A percentile compares a stretch with the other conserved stretches of the same genome.
Evolutionary conservation across 2,329 filamentous ascomycete species (phyloP).

Genomic region (Paracorniculantispora psalliotae): DNA sequence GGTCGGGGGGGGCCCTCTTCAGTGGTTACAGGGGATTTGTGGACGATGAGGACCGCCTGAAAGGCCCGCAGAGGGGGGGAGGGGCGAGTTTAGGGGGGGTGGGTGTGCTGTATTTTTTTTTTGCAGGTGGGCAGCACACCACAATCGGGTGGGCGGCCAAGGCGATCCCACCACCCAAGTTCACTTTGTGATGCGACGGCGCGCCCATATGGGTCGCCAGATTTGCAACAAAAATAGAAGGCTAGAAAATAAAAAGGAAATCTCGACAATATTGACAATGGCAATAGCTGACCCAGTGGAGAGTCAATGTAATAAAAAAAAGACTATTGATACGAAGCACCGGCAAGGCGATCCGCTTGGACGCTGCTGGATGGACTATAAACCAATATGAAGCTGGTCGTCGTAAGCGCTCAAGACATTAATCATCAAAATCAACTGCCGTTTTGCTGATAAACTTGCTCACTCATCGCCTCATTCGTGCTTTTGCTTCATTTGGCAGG

Average conservation of each 20-base stretch:
- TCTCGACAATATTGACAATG: too few species aligned
- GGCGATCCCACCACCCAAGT: background rate
- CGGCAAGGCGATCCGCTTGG: too few species aligned
- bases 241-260: too few species aligned
- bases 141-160: background rate
- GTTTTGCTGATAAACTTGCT: background rate
- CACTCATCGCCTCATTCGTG: background rate
- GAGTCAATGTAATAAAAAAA: too few species aligned
- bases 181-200: constrained; percentile 10
- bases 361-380: too few species aligned
- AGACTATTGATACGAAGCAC: too few species aligned
- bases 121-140: too few species aligned
- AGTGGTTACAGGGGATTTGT: background rate
- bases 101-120: background rate
- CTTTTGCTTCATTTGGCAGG: background rate
- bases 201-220: constrained; percentile 2
- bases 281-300: too few species aligned
- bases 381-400: background rate
- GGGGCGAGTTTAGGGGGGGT: background rate
- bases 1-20: too few species aligned
- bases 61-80: background rate
- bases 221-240: background rate
- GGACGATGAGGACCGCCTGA: too few species aligned
- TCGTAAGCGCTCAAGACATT: background rate
- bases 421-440: background rate